Conservation (phyloP, 768 basidiomycete genomes). For the Suillus sp. region DNA sequence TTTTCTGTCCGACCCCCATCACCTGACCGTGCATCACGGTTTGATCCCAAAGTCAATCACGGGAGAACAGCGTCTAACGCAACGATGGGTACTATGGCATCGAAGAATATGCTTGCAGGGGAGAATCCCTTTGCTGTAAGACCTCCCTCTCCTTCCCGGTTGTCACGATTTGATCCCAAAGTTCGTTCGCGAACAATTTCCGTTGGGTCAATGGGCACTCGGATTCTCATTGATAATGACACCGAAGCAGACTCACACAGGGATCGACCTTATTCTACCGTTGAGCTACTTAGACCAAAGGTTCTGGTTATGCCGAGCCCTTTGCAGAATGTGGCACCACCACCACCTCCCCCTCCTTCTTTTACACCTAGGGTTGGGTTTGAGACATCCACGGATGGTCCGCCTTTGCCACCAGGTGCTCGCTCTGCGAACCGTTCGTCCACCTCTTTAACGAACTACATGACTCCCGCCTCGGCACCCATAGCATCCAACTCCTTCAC, state of each 20-base stretch:
- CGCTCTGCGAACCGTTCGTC: conserved; percentile 57
- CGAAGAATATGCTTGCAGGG: conserved; percentile 37
- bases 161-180: conserved; percentile 85
- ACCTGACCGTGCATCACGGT: conserved; percentile 43
- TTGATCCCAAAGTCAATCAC: conserved; percentile 43
- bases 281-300: conserved; percentile 84
- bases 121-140: conserved; percentile 73
- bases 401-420: conserved; percentile 77
- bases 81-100: conserved; percentile 43
- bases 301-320: conserved; percentile 95
- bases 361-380: conserved; percentile 56
- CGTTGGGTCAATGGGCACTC: conserved; percentile 66
- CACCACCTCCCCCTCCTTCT: conserved; percentile 36
- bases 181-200: conserved; percentile 63
- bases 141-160: conserved; percentile 58
- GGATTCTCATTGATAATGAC: conserved; percentile 60
- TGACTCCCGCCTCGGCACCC: conserved; percentile 39
- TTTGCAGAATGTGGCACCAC: conserved; percentile 53
- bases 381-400: conserved; percentile 64
- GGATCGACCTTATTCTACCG: conserved; percentile 68
- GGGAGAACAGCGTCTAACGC: conserved; percentile 47
- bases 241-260: conserved; percentile 34
- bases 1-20: conserved; percentile 40
- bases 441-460: conserved; percentile 31
- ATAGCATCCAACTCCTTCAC: conserved; percentile 67